Conservation (phyloP, 352 stramenopile species). For the Blastocystis sp. region DNA sequence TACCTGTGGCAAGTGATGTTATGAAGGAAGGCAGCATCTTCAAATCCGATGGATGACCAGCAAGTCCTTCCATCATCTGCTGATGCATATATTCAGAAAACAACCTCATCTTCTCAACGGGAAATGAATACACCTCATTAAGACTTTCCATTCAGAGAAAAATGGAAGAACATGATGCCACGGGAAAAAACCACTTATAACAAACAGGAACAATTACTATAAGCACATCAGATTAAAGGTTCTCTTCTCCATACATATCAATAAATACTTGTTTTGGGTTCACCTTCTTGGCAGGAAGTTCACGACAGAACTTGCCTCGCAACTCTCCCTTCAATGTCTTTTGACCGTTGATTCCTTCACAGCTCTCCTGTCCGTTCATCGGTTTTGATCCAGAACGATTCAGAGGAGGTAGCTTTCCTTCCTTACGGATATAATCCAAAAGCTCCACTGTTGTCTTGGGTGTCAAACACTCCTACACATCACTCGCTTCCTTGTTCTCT, state of each 20-base stretch:
- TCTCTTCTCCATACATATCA: conserved; percentile 62
- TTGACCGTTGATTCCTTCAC: conserved; percentile 91
- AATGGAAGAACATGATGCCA: not conserved
- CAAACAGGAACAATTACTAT: conserved; percentile 40
- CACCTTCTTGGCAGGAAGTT: conserved; percentile 58
- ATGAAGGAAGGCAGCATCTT: conserved; percentile 51
- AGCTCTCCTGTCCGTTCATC: conserved; percentile 98
- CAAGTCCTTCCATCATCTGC: conserved; percentile 17
- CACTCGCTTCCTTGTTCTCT: conserved; percentile 67
- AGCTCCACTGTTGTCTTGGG: conserved; percentile 90
- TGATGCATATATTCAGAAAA: conserved; percentile 7
- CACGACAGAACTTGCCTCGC: conserved; percentile 27
- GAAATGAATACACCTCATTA: conserved; percentile 21
- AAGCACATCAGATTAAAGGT: conserved; percentile 54
- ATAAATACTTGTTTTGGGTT: conserved; percentile 53
- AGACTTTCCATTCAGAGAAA: conserved; percentile 2
- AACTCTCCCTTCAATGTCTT: conserved; percentile 74
- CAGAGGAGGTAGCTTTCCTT: conserved; percentile 81
- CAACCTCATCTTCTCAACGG: conserved; percentile 24
- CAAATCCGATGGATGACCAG: not conserved
- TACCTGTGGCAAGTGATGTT: conserved; percentile 25
- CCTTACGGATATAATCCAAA: conserved; percentile 86
- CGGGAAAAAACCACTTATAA: conserved; percentile 32
- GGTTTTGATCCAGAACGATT: conserved; percentile 93
- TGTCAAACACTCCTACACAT: conserved; percentile 89